Evolutionary conservation across 495 filamentous ascomycete species (phyloP), one percentile per base, ranked within the genome.

Genomic region (Cenococcum geophilum): DNA sequence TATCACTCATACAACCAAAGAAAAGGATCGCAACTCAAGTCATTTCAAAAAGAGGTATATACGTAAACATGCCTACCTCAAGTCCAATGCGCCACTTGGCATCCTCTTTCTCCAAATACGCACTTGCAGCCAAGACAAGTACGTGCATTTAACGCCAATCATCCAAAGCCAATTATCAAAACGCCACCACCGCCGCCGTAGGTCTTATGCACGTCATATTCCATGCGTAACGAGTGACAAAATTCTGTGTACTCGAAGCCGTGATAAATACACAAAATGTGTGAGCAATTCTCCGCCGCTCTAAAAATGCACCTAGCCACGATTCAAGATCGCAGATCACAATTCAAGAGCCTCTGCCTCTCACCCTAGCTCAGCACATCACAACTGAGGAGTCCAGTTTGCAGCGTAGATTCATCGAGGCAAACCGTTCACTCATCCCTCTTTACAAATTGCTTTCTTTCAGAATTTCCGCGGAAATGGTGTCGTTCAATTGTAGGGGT

Each of bases 401-500:
- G 6, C 27, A 32, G 6, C 27, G 6, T 32, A 32, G 6, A 32
- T 2, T 32, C 27, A 6, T 32, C n/a, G 40, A 45, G 40, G 40
- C 12, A 45, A 45, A 45, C 11, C 2, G 1, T 10, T 64, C 55
- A 70, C 21, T 37, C 61, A 40, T 70, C 62, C 48, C 68, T 21
- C 55, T 69, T 66, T 60, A 53, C 36, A 62, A 58, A 49, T 62
- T 71, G 11, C 62, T 68, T 57, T 40, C 14, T 76, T 70, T 58
- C 85, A 75, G 56, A 49, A 25, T 36, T 34, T 11, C 21, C 71
- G 18, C 72, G 70, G 49, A 83, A 78, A 69, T 77, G 73, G 45
- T 71, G 68, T 49, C 84, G 62, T 40, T 74, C 70, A 21, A 57
- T 49, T 1, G 66, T 77, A 20, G 88, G 88, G 32, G 86, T 88